These are phyloP conservation scores for Picea sitchensis DNA, from an alignment of 75 land plant species.

Conservation along the genomic window DNA sequence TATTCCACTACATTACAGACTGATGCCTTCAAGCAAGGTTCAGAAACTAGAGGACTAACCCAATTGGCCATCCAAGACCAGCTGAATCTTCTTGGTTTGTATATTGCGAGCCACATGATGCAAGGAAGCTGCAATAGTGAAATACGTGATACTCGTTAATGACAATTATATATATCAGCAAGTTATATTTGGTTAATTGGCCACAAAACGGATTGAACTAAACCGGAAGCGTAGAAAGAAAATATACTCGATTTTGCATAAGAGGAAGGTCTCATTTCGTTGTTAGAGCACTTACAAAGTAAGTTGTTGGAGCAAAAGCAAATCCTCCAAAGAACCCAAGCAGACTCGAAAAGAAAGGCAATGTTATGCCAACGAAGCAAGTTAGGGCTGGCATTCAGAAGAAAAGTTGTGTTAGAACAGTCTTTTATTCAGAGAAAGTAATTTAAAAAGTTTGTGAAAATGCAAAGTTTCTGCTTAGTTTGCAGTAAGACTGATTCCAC, in stretches of 20 bases:
- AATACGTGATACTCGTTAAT: too few relatives aligned
- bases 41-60: slow-evolving; percentile 7
- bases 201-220: too few relatives aligned
- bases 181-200: too few relatives aligned
- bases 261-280: too few relatives aligned
- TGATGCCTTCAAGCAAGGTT: too few relatives aligned
- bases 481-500: slow-evolving; percentile 4
- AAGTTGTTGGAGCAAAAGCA: slow-evolving; percentile 75
- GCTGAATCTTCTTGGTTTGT: slow-evolving; percentile 68
- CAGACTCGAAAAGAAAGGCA: slow-evolving; percentile 70
- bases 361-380: slow-evolving; percentile 43
- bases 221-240: too few relatives aligned
- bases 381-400: slow-evolving; percentile 38
- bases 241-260: too few relatives aligned
- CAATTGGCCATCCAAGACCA: slow-evolving; percentile 70
- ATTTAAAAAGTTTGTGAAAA: background rate
- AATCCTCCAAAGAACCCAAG: slow-evolving; percentile 77
- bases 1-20: too few relatives aligned
- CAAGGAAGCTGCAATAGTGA: slow-evolving; percentile 43
- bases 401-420: background rate
- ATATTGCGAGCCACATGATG: slow-evolving; percentile 72
- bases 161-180: too few relatives aligned
- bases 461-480: background rate
- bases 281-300: slow-evolving; percentile 19
- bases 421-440: background rate